Evolutionary conservation across 108 stramenopile species (phyloP), one percentile per base, ranked within the genome.

Genomic region (Cyclotella baltica): DNA sequence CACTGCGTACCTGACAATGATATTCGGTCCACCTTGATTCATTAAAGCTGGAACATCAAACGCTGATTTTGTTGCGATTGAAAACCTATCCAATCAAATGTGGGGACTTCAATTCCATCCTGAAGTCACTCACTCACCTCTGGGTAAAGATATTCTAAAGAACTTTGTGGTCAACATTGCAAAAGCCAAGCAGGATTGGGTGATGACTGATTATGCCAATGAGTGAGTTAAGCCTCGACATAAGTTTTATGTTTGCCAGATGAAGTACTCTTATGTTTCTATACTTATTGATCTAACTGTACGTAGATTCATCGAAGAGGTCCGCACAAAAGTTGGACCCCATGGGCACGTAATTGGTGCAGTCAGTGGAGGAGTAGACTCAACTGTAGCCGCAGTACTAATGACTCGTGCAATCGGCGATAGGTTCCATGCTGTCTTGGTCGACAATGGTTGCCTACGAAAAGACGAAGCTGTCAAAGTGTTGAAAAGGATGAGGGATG

Each of bases 361-460:
- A 53, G 99, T 99, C 25, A 96, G 95, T 69, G 99, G 99, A n/a
- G 99, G 99, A 11, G 99, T 99, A 19, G 99, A 99, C 85, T 98
- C 97, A 13, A 97, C 98, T 18, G 98, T 99, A 0, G 98, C 98
- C 3, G 98, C 98, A 28, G 97, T 97, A 23, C 83, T 99, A 52
- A 94, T 99, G 91, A 96, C 96, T 46, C 73, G 89, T 47, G 99
- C 98, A 27, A 98, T 99, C 73, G 97, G 97, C 19, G 92, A 98
- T 81, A 84, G 97, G 3, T 98, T 99, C 83, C 99, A 99, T 85
- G 99, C 98, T 34, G 87, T 99, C 22, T 74, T 98, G 81, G 98
- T 99, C 10, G 99, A 99, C 88, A 98, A 97, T 73, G 99, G 99
- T 2, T 97, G 97, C 75, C 82, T 99, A 68, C 87, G 99, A 31